Base-by-base conservation (phyloP, 805 yeast genomes). In the Nakazawaea molendinolei region DNA sequence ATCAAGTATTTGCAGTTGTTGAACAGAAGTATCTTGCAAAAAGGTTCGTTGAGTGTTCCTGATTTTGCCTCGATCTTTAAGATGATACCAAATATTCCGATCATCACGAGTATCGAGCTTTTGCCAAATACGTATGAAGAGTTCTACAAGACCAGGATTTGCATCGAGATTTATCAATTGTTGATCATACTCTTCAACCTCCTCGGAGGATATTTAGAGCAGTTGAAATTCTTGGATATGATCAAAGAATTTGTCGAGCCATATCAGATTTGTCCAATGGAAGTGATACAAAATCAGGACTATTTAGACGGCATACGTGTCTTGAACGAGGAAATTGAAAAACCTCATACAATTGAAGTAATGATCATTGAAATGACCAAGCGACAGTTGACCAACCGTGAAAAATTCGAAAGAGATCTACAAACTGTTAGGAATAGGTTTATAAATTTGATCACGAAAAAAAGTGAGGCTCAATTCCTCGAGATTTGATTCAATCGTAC, bases 31-130 rank as follows among this genome's bases (percentile, higher is more conserved):
- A 26, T 36, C 13, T 13, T 36, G n/a, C 7, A 20, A 14, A 31
- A 22, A 21, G 31, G 35, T 12, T 20, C 31, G 5, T 16, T 36
- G 14, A 10, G 13, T 5, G 19, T 10, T 8, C 13, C 3, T 5
- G 39, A 36, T 31, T 5, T 36, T 7, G 21, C 12, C 10, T 25
- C 32, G 14, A 14, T 31, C 18, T 20, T 36, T 12, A 24, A 31
- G 20, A 15, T 36, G 34, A 19, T 36, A 9, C 39, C 16, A 12
- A 26, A 35, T 18, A 9, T 34, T 20, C 6, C 32, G 5, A 6
- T 14, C 6, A 5, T 16, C 18, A 21, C 14, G 13, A 25, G 13
- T 5, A 16, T 28, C 13, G 24, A 28, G 5, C 12, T 20, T 19
- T n/a, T n/a, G n/a, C 22, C 27, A 15, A 28, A 13, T 18, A 17